phyloP scores from a whole-genome alignment of 441 rosid genomes.

The Bruguiera hainesii region DNA sequence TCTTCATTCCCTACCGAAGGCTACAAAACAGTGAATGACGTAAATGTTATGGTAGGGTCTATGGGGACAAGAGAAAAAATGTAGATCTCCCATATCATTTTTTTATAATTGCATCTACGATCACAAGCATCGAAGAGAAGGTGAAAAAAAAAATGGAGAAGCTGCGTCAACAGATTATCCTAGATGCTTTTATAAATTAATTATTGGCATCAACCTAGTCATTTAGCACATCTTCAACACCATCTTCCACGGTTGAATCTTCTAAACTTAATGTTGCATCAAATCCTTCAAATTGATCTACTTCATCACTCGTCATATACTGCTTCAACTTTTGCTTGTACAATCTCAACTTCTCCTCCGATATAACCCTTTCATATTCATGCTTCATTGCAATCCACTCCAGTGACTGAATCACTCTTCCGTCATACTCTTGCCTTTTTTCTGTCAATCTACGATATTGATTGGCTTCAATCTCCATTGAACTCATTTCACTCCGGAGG shows the following conservation, averaged over 20 bases:
- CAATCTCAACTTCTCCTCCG: slow-evolving; percentile 32
- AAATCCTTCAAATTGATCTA: slow-evolving; percentile 19
- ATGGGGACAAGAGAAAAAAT: too few species aligned
- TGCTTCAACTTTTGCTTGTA: slow-evolving; percentile 25
- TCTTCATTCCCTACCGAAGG: too few species aligned
- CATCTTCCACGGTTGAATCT: slow-evolving; percentile 23
- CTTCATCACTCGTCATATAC: slow-evolving; percentile 21
- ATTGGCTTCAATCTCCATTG: slow-evolving; percentile 53
- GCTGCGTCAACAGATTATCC: background rate
- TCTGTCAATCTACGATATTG: slow-evolving; percentile 53
- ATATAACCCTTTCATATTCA: slow-evolving; percentile 30
- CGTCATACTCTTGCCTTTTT: slow-evolving; percentile 49
- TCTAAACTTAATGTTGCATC: slow-evolving; percentile 16
- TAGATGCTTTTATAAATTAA: background rate
- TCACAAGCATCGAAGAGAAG: background rate
- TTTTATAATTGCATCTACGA: background rate
- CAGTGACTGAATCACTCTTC: slow-evolving; percentile 54
- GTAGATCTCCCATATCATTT: too few species aligned
- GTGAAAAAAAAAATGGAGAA: background rate
- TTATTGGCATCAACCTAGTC: background rate
- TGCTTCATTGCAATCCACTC: slow-evolving; percentile 48
- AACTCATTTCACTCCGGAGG: slow-evolving; percentile 66
- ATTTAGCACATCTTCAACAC: slow-evolving; percentile 9
- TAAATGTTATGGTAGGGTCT: too few species aligned
- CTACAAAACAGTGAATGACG: too few species aligned